Evolutionary conservation across 306 rosid genomes (phyloP), one percentile per base, ranked within the genome.

Genomic region (Prunus padus): DNA sequence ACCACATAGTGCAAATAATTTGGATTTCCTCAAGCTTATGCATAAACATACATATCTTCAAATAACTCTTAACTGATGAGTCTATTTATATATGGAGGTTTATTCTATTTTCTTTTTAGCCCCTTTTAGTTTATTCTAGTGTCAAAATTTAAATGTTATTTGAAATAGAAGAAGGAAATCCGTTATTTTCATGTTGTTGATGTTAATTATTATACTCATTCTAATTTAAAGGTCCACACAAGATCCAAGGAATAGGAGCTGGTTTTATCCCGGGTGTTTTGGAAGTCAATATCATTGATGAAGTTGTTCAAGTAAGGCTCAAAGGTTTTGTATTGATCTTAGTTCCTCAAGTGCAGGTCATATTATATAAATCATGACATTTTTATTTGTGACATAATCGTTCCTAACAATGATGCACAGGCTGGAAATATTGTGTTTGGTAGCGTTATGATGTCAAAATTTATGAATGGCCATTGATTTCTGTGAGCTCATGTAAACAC

Each of bases 171-270:
- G 12, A 7, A 7, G 26, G 25, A 3, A 50, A 19, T 49, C 11
- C 0, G 10, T 11, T 8, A 25, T 60, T 33, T 54, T 37, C 19
- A 22, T 11, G 44, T 46, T 71, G n/a, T 44, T 84, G 76, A 76
- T 19, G 25, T 68, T 40, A 45, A 65, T 26, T 22, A 73, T 47
- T 72, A 45, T 50, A 70, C 69, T 25, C 50, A 19, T 71, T 71
- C 64, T 46, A 65, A 73, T 85, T 78, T 77, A 37, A 74, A 92
- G 97, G 97, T 81, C 93, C 96, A 19, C 97, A 92, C 85, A 92
- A 88, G 87, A 92, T 92, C 86, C 92, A 92, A 85, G 97, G 97
- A 83, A 92, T 92, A 72, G 97, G 97, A 47, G 96, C 93, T 76
- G 97, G 96, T 74, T 92, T 92, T 79, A 49, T 90, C 60, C 96